Percentiles rank a stretch among this genome's conserved stretches.
These are phyloP conservation scores for Bipolaris zeicola DNA, from an alignment of 2,329 filamentous ascomycete species.

Conservation along the genomic window DNA sequence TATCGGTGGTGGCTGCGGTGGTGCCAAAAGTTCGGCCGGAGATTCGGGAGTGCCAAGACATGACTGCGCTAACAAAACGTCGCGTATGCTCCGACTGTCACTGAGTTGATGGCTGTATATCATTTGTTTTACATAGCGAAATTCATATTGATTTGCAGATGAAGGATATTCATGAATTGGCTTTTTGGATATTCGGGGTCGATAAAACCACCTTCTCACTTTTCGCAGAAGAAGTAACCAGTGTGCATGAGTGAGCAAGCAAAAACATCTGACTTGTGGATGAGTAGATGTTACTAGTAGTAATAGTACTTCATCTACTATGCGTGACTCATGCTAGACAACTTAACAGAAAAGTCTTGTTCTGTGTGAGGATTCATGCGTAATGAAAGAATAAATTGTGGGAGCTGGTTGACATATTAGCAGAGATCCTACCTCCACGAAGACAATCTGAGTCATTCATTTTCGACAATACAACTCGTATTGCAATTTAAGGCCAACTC, in stretches of 20 bases:
- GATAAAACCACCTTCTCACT: not conserved
- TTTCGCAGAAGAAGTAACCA: not conserved
- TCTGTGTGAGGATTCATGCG: not conserved
- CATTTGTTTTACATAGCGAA: not conserved
- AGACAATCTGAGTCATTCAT: not conserved
- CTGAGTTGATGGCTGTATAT: too few species aligned
- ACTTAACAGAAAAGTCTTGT: too few species aligned
- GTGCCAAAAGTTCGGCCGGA: constrained; percentile 34
- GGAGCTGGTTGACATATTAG: too few species aligned
- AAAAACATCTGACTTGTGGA: not conserved
- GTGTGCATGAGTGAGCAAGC: not conserved
- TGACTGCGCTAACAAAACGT: not conserved
- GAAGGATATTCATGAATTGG: too few species aligned
- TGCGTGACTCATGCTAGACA: not conserved
- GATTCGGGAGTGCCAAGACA: constrained; percentile 33
- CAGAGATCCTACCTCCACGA: not conserved
- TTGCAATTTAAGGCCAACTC: not conserved
- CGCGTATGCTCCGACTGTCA: not conserved
- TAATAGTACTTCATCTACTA: not conserved
- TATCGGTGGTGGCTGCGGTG: constrained; percentile 10
- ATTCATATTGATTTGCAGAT: not conserved
- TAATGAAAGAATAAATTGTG: not conserved
- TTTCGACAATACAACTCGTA: not conserved
- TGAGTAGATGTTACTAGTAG: not conserved
- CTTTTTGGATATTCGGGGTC: too few species aligned